Base-by-base conservation (phyloP, 495 filamentous ascomycete genomes). In the Recurvomyces mirabilis region DNA sequence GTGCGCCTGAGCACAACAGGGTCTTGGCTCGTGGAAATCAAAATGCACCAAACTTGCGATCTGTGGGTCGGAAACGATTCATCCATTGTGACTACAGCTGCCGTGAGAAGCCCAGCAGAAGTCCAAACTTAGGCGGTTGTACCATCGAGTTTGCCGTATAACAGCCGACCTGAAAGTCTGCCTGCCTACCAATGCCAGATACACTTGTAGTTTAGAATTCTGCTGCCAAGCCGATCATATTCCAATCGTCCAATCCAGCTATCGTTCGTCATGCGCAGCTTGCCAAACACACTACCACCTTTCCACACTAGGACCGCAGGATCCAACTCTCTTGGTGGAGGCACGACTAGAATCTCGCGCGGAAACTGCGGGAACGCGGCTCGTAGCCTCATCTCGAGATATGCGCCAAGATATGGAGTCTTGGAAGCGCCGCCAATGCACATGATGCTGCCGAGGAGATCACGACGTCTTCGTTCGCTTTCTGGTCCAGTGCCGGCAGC, bases 221-320 rank as follows among this genome's bases (percentile, higher is more conserved):
- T 74, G 26, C 73, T 73, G 28, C 91, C 87, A 31, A 94, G 62
- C 49, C 84, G 75, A 60, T 95, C 86, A 65, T 93, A 96, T 65
- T 96, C 91, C 43, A 79, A 66, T 42, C 75, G 71, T 1, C 81
- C 80, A 51, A 96, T 86, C 91, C 91, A 96, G 61, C 79, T 86
- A 65, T 98, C 93, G 63, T 95, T 94, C 9, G 82, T 84, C 22
- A 69, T 66, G 47, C 63, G 73, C 58, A 98, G 66, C 65, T 93
- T 89, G n/a, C 84, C 87, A 69, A 95, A 98, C 21, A 98, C 84
- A 56, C 87, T 94, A 3, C 83, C 93, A 1, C 91, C 91, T 71
- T 98, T 98, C 91, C 91, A 98, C 5, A 82, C 81, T 23, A 96
- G 83, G 5, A 94, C 87, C 59, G 94, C 86, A 18, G 86, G 83